Percentiles rank a stretch among this genome's conserved stretches.
phyloP scores from a whole-genome alignment of 1,139 yeast species.

The Suhomyces yuchorum region DNA sequence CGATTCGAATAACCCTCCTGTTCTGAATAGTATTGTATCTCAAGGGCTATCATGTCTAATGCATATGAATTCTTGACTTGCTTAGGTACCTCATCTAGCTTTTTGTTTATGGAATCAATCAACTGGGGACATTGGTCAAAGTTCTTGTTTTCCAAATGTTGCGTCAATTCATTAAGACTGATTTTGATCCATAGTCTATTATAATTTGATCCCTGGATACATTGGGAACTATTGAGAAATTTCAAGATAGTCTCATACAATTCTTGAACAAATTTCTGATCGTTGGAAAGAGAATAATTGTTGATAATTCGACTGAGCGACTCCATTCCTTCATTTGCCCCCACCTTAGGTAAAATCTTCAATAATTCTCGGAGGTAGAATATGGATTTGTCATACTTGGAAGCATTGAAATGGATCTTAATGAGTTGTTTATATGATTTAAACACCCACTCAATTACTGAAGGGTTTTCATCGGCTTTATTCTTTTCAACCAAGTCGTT shows the following conservation, averaged over 20 bases:
- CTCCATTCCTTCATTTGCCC: slow-evolving; percentile 59
- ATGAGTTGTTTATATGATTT: slow-evolving; percentile 67
- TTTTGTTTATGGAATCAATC: slow-evolving; percentile 42
- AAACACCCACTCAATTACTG: slow-evolving; percentile 47
- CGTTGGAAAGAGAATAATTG: slow-evolving; percentile 40
- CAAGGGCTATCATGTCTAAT: slow-evolving; percentile 66
- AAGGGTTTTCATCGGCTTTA: slow-evolving; percentile 15
- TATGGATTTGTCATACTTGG: slow-evolving; percentile 38
- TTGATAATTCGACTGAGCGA: slow-evolving; percentile 59
- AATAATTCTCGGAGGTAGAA: slow-evolving; percentile 28
- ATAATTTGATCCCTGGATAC: slow-evolving; percentile 27
- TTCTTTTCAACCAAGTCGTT: slow-evolving; percentile 11
- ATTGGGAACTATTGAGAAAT: slow-evolving; percentile 20
- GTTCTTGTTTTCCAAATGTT: slow-evolving; percentile 43
- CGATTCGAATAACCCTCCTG: slow-evolving; percentile 31
- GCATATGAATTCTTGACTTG: slow-evolving; percentile 47
- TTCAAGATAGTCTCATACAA: slow-evolving; percentile 34
- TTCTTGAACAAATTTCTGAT: slow-evolving; percentile 27
- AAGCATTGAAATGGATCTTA: slow-evolving; percentile 49
- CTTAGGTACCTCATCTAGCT: slow-evolving; percentile 44
- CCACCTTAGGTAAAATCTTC: slow-evolving; percentile 30
- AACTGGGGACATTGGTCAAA: slow-evolving; percentile 41
- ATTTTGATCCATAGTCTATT: slow-evolving; percentile 62
- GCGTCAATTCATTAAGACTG: slow-evolving; percentile 52
- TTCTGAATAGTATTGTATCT: slow-evolving; percentile 53